Conservation (phyloP, 805 yeast genomes). For the Pichia phayaonensis region DNA sequence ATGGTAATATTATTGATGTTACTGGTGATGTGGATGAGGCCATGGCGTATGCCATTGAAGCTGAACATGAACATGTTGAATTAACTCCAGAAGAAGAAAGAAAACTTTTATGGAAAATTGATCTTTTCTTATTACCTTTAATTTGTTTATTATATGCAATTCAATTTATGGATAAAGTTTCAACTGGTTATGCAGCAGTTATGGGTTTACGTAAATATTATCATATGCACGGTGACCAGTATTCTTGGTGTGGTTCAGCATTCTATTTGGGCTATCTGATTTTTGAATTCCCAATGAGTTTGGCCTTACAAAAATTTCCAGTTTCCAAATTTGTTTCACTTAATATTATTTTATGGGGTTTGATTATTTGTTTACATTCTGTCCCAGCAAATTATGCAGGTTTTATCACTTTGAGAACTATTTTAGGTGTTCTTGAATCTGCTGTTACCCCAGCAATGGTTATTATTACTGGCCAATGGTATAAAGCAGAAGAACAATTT, state of each 20-base stretch:
- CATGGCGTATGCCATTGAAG: slow-evolving; percentile 7
- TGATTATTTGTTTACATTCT: slow-evolving; percentile 24
- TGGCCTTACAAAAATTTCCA: slow-evolving; percentile 31
- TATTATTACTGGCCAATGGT: slow-evolving; percentile 33
- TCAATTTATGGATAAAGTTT: slow-evolving; percentile 33
- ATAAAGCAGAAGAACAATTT: slow-evolving; percentile 36
- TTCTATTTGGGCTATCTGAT: too few species aligned
- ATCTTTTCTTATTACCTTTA: too few species aligned
- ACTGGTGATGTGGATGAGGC: slow-evolving; percentile 11
- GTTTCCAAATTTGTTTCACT: slow-evolving; percentile 24
- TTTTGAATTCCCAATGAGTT: too few species aligned
- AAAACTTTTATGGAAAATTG: slow-evolving; percentile 24
- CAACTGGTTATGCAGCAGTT: slow-evolving; percentile 38
- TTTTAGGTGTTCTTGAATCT: slow-evolving; percentile 29
- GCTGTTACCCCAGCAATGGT: slow-evolving; percentile 17
- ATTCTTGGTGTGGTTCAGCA: too few species aligned
- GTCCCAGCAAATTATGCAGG: slow-evolving; percentile 28
- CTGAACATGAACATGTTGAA: slow-evolving; percentile 1
- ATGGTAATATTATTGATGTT: slow-evolving; percentile 2
- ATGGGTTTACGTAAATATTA: slow-evolving; percentile 36
- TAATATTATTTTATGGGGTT: slow-evolving; percentile 29
- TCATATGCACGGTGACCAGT: slow-evolving; percentile 30
- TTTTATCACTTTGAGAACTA: too few species aligned
- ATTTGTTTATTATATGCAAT: slow-evolving; percentile 22
- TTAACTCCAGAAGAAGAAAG: neutral